phyloP scores from a whole-genome alignment of 2,329 filamentous ascomycete genomes.

The Aphanocladium album region DNA sequence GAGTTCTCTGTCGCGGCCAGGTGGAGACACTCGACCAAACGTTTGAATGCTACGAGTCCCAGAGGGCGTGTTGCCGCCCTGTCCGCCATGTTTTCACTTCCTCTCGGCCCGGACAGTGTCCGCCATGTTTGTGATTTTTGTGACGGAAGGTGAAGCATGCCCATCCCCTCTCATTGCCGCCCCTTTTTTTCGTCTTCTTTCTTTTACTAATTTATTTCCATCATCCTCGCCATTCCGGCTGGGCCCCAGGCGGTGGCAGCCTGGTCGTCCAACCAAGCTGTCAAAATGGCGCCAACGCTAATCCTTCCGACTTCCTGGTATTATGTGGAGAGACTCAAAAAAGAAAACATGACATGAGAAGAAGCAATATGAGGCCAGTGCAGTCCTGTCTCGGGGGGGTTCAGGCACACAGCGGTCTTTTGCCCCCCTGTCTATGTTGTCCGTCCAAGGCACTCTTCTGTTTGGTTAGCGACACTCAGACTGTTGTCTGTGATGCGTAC shows the following conservation, averaged over 20 bases:
- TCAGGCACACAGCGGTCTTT: neutral
- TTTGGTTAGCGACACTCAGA: neutral
- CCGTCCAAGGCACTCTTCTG: neutral
- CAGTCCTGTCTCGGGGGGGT: neutral
- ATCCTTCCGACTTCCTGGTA: neutral
- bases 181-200: neutral
- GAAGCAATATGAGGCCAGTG: conserved; percentile 3
- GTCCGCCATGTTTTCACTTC: neutral
- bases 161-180: neutral
- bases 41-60: neutral
- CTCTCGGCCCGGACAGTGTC: neutral
- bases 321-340: neutral
- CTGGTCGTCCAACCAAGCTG: neutral
- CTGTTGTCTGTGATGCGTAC: neutral
- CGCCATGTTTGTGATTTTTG: conserved; percentile 4
- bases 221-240: neutral
- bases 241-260: neutral
- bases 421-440: neutral
- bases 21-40: conserved; percentile 4
- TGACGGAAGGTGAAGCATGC: neutral
- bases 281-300: neutral
- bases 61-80: neutral
- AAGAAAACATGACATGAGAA: neutral
- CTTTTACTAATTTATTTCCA: neutral
- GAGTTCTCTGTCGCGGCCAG: neutral